A percentile compares a stretch with the other conserved stretches of the same genome.
These are phyloP conservation scores for Plasmodium knowlesi DNA, from an alignment of 169 alveolate species.

Conservation along the genomic window DNA sequence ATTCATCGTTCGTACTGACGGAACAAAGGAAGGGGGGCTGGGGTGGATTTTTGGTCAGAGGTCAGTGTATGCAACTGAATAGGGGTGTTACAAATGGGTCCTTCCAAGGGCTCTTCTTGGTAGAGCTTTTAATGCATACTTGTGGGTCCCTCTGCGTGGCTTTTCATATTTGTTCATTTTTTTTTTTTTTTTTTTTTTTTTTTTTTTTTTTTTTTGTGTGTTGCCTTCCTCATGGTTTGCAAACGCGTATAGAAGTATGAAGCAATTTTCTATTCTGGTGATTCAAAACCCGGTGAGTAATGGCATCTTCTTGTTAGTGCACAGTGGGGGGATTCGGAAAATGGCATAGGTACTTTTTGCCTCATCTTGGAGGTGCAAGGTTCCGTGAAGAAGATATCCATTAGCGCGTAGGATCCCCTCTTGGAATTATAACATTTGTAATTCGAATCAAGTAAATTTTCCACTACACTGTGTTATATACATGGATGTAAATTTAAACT, in stretches of 20 bases:
- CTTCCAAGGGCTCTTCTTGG: not conserved
- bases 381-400: not conserved
- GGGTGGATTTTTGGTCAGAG: not conserved
- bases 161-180: not conserved
- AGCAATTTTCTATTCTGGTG: not conserved
- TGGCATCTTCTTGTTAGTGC: not conserved
- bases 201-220: too few relatives aligned
- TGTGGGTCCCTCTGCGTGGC: not conserved
- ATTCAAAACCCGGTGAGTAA: not conserved
- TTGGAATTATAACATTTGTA: not conserved
- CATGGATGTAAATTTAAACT: not conserved
- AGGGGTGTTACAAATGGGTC: not conserved
- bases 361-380: not conserved
- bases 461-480: not conserved
- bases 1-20: conserved; percentile 14
- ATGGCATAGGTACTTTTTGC: not conserved
- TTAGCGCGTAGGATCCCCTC: not conserved
- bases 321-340: not conserved
- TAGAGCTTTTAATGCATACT: not conserved
- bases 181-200: too few relatives aligned
- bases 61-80: not conserved
- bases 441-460: not conserved
- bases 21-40: not conserved
- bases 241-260: not conserved
- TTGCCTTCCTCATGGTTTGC: not conserved